phyloP scores from a whole-genome alignment of 768 basidiomycete species.

The Suillus lakei region DNA sequence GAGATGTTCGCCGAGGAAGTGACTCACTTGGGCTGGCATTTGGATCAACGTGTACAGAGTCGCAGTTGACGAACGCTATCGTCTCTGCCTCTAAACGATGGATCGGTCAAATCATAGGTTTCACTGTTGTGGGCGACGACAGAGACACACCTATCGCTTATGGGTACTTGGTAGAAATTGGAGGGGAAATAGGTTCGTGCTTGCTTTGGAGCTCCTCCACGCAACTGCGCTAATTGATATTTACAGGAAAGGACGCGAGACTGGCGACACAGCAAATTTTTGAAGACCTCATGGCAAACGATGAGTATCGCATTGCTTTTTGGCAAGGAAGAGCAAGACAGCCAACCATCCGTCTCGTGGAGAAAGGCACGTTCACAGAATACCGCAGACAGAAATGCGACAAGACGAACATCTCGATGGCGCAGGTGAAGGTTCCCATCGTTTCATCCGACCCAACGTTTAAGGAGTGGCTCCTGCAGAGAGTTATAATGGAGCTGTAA shows the following conservation, averaged over 20 bases:
- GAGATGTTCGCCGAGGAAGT: conserved; percentile 6
- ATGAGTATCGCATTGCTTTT: conserved; percentile 2
- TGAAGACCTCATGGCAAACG: neutral
- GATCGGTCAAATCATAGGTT: conserved; percentile 9
- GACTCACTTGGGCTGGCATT: conserved; percentile 7
- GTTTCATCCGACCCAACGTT: conserved; percentile 5
- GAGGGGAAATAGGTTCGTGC: neutral
- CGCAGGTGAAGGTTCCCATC: conserved; percentile 15
- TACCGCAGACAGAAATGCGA: conserved; percentile 11
- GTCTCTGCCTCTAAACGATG: neutral
- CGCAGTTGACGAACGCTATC: conserved; percentile 3
- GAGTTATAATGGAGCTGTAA: conserved; percentile 10
- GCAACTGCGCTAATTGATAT: neutral
- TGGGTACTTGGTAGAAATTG: conserved; percentile 14
- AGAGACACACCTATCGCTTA: neutral
- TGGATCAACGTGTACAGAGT: conserved; percentile 4
- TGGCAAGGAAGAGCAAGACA: neutral
- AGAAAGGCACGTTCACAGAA: conserved; percentile 13
- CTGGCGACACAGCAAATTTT: neutral
- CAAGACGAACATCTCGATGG: neutral
- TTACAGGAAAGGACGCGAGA: neutral
- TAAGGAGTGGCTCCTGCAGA: conserved; percentile 14
- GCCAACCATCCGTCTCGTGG: conserved; percentile 15
- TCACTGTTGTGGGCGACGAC: conserved; percentile 10
- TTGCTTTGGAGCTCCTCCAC: neutral